Conservation (phyloP, 768 basidiomycete species). For the Tricholoma flavovirens region DNA sequence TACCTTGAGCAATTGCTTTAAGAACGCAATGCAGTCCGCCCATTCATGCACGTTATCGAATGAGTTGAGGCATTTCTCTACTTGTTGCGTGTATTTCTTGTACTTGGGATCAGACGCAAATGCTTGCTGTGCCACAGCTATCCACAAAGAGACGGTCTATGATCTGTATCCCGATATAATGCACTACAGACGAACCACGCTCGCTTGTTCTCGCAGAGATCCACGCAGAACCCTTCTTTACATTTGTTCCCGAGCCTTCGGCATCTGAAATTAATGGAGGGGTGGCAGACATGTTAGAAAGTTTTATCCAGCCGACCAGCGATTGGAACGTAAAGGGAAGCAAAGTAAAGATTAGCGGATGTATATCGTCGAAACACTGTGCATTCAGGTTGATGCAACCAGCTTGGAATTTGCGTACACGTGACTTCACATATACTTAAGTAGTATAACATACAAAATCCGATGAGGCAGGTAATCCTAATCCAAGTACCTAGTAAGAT, state of each 20-base stretch:
- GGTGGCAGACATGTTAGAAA: slow-evolving; percentile 13
- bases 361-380: not conserved
- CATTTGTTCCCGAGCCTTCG: slow-evolving; percentile 28
- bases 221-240: slow-evolving; percentile 36
- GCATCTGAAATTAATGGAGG: slow-evolving; percentile 24
- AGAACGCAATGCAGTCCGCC: slow-evolving; percentile 98
- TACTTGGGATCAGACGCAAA: slow-evolving; percentile 85
- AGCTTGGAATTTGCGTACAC: not conserved
- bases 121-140: slow-evolving; percentile 46
- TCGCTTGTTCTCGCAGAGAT: slow-evolving; percentile 40
- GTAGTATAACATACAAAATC: not conserved
- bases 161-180: not conserved
- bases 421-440: not conserved
- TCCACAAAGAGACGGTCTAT: not conserved
- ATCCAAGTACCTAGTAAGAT: not conserved
- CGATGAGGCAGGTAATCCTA: not conserved
- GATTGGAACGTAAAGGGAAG: slow-evolving; percentile 9
- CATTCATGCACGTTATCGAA: slow-evolving; percentile 98
- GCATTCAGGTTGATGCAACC: no score
- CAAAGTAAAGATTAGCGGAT: slow-evolving; percentile 6
- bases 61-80: slow-evolving; percentile 87
- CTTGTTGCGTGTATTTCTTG: slow-evolving; percentile 88
- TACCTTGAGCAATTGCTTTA: slow-evolving; percentile 91
- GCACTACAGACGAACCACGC: slow-evolving; percentile 37
- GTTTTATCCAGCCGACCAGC: slow-evolving; percentile 14